Base-by-base conservation (phyloP, 2,329 filamentous ascomycete genomes). In the Gliomastix tumulicola region DNA sequence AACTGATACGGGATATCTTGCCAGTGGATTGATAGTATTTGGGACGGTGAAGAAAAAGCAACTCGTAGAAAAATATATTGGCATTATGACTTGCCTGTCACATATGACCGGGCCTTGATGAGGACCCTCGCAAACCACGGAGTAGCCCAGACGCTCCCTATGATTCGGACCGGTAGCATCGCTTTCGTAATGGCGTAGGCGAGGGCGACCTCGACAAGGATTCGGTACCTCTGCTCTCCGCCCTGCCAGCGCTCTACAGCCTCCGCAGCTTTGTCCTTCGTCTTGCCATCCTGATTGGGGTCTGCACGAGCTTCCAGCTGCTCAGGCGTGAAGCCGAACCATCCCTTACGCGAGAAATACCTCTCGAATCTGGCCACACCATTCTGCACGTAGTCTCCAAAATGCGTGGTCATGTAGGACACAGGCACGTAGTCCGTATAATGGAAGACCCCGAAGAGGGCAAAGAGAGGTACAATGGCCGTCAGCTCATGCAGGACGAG, bases 101-200 rank as follows among this genome's bases (percentile, higher is more conserved):
- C 11, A 10, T n/a, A 12, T 22, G 12, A 19, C 9, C 41, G 37
- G 15, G 21, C 37, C 33, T 59, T 58, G 11, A 84, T 60, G 27
- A 85, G 63, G 17, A 75, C 63, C 30, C 80, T 74, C 3, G 89
- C 89, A 68, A 97, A 94, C 84, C 87, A 94, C 5, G 92, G 92
- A 32, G 92, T 95, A 12, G 76, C 83, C 87, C 85, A 94, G 5
- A 94, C 73, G 62, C 89, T 95, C 7, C 78, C 60, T 19, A 82
- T 65, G 42, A 98, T 75, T 47, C 92, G 74, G 11, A 85, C 50
- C 1, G 92, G 88, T 44, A 98, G 57, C 40, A 97, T 54, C 13
- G 79, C 79, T 63, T 98, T 98, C 2, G 88, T 94, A 44, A 96
- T 74, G 1, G 88, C 84, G 66, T 92, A 98, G 6, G 92, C 89